phyloP scores from a whole-genome alignment of 345 rosid genomes.

The Fremontodendron californicum region DNA sequence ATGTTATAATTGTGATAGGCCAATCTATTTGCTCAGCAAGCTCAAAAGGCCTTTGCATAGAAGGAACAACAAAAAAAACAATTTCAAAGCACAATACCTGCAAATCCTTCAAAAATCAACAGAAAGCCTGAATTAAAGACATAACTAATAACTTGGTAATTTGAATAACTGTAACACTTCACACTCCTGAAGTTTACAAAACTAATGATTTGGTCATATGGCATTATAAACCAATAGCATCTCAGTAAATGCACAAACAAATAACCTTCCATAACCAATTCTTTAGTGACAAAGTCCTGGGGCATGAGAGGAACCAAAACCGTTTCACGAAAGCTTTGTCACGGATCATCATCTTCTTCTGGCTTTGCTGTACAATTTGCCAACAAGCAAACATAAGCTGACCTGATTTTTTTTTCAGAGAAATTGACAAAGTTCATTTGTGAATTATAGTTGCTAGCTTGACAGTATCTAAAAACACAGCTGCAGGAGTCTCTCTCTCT shows the following conservation, averaged over 20 bases:
- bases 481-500: neutral
- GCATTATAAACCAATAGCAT: conserved; percentile 10
- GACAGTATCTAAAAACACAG: neutral
- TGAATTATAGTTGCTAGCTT: neutral
- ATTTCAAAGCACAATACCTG: neutral
- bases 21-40: neutral
- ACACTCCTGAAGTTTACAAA: conserved; percentile 12
- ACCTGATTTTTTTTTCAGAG: neutral
- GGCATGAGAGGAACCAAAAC: conserved; percentile 12
- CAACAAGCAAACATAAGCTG: neutral
- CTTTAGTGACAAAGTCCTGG: neutral
- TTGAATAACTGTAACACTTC: too few relatives aligned
- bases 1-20: too few relatives aligned
- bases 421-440: neutral
- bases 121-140: conserved; percentile 11
- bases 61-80: neutral
- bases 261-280: conserved; percentile 12
- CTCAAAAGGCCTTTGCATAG: neutral
- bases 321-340: conserved; percentile 7
- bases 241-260: conserved; percentile 12
- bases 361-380: conserved; percentile 29
- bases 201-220: conserved; percentile 17
- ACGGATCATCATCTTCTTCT: conserved; percentile 18
- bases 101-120: conserved; percentile 8
- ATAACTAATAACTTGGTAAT: conserved; percentile 7